These are phyloP conservation scores for Thelonectria olida DNA, from an alignment of 2,329 filamentous ascomycete genomes.

Conservation along the genomic window DNA sequence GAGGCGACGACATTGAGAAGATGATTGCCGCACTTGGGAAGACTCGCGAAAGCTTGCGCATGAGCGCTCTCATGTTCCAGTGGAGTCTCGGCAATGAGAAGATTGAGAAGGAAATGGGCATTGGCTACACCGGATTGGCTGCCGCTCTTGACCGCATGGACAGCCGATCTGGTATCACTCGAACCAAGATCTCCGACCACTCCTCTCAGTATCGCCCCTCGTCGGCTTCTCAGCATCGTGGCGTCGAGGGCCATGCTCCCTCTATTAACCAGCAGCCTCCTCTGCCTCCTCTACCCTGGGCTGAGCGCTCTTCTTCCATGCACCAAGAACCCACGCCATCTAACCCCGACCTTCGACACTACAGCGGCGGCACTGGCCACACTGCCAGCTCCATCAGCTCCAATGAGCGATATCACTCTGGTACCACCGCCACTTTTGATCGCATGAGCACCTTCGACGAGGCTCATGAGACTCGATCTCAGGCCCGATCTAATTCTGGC, in stretches of 20 bases:
- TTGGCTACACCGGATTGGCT: conserved; percentile 73
- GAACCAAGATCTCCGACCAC: conserved; percentile 29
- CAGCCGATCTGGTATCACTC: conserved; percentile 32
- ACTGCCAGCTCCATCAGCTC: conserved; percentile 45
- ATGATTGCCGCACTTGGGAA: conserved; percentile 65
- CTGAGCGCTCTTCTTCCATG: conserved; percentile 32
- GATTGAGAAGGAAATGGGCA: conserved; percentile 68
- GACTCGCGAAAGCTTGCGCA: conserved; percentile 68
- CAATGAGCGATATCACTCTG: conserved; percentile 41
- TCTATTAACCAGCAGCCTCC: conserved; percentile 27
- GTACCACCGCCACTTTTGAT: conserved; percentile 38
- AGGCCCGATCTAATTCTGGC: conserved; percentile 37
- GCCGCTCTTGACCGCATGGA: conserved; percentile 65
- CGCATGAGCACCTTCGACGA: conserved; percentile 45
- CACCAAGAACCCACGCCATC: conserved; percentile 24
- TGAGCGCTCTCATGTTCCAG: conserved; percentile 71
- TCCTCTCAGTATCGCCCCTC: conserved; percentile 37
- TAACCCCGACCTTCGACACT: conserved; percentile 27
- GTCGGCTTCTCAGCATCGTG: conserved; percentile 36
- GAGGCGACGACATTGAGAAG: conserved; percentile 68
- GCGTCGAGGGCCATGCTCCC: conserved; percentile 28
- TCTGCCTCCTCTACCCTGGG: conserved; percentile 39
- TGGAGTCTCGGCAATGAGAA: conserved; percentile 70
- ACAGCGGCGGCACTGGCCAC: conserved; percentile 17
- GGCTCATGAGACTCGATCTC: conserved; percentile 38